Base-by-base conservation (phyloP, 805 yeast species). In the Ogataea pini region DNA sequence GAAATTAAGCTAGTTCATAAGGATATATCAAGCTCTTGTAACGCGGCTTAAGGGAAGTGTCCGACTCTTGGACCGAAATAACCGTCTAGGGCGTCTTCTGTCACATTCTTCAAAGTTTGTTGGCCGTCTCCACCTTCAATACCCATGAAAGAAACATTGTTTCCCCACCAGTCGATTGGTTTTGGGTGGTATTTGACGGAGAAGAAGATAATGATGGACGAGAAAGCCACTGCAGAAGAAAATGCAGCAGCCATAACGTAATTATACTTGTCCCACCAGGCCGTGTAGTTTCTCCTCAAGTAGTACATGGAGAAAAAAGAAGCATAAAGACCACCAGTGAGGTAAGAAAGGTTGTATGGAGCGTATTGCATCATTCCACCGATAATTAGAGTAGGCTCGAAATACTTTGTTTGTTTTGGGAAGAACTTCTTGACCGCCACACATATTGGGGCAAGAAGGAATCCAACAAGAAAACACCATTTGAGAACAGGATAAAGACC, bases 221-320 rank as follows among this genome's bases (percentile, higher is more conserved):
- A 76, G 54, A 82, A 72, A 0, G 89, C 88, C 12, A 84, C 75
- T 1, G 89, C 89, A 6, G 85, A 78, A 39, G 83, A 83, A 19
- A 85, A 63, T 1, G 82, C 90, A 18, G 86, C 81, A 14, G 86
- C 77, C 46, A 85, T 66, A 3, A 83, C 76, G 60, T 82, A 84
- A 62, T 83, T 84, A 64, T 85, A 85, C 63, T 83, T 85, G 34
- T 83, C 82, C 90, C 91, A 85, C 91, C 90, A 85, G 40, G 73
- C 68, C 42, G 78, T 69, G 67, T 79, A 82, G 50, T 72, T 70
- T 42, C 78, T 72, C 50, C 80, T 80, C 48, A 85, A 67, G 57
- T 72, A 72, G 65, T 47, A 54, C 51, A 74, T 80, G 69, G 84
- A 85, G 4, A 72, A 43, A 52, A 73, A 74, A 4, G 87, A 85